Evolutionary conservation across 352 stramenopile genomes (phyloP).

Genomic region (Aphanomyces invadans): DNA sequence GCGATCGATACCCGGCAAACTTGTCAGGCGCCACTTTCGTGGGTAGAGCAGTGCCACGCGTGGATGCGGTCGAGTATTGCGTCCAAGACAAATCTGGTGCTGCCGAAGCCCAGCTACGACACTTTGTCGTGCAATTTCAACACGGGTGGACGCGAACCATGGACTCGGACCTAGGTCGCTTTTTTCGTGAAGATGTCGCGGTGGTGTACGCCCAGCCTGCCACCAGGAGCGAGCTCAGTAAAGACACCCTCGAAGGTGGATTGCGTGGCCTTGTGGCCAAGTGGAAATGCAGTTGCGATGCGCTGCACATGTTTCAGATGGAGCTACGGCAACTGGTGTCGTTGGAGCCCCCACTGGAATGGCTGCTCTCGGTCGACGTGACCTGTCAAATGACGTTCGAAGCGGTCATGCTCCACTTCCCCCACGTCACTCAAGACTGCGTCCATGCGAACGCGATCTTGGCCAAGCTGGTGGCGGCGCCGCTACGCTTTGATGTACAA

Average conservation of each 20-base stretch:
- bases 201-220: not conserved
- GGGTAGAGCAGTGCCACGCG: too few relatives aligned
- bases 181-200: not conserved
- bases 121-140: not conserved
- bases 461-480: not conserved
- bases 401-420: not conserved
- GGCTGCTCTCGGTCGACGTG: not conserved
- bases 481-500: not conserved
- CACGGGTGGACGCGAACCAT: not conserved
- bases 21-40: too few relatives aligned
- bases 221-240: not conserved
- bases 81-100: not conserved
- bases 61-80: too few relatives aligned
- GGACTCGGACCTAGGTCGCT: not conserved
- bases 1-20: too few relatives aligned
- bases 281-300: not conserved
- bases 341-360: not conserved
- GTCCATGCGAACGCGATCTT: not conserved
- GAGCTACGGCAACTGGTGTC: not conserved
- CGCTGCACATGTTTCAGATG: conserved; percentile 12
- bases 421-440: not conserved
- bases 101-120: not conserved
- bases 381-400: not conserved
- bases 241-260: not conserved
- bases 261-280: not conserved